phyloP scores from a whole-genome alignment of 768 basidiomycete genomes.

The Pleurotus tuoliensis region DNA sequence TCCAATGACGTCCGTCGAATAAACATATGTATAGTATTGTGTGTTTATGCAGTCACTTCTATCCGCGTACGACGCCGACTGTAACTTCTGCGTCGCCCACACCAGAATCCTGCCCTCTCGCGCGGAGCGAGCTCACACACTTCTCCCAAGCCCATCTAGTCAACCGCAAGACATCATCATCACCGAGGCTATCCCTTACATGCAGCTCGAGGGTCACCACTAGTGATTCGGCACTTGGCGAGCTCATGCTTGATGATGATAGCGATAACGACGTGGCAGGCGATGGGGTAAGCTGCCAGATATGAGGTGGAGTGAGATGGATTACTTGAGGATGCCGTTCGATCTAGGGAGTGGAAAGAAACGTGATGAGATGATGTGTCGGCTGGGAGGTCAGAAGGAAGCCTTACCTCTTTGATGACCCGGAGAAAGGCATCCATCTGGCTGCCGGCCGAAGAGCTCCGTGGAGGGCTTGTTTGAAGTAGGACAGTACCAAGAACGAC shows the following conservation, averaged over 20 bases:
- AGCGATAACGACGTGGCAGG: constrained; percentile 17
- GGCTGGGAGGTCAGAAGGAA: neutral
- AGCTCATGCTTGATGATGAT: neutral
- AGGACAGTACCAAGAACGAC: constrained; percentile 81
- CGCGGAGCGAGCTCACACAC: constrained; percentile 48
- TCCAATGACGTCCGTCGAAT: too few relatives aligned
- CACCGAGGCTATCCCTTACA: constrained; percentile 60
- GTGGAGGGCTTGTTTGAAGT: constrained; percentile 81
- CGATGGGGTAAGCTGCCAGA: constrained; percentile 77
- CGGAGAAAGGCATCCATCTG: constrained; percentile 82
- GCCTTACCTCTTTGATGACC: constrained; percentile 73
- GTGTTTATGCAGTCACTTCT: neutral
- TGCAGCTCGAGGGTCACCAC: constrained; percentile 81
- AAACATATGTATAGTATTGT: too few relatives aligned
- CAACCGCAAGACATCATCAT: constrained; percentile 66
- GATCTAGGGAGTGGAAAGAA: constrained; percentile 39
- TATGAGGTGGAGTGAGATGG: constrained; percentile 80
- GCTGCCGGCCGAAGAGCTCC: constrained; percentile 46
- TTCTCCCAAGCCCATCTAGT: constrained; percentile 78
- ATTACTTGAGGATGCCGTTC: constrained; percentile 82
- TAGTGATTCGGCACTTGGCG: constrained; percentile 29
- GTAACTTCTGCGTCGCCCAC: constrained; percentile 61
- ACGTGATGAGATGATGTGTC: neutral
- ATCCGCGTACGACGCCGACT: constrained; percentile 64
- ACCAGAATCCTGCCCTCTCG: constrained; percentile 29